phyloP scores from a whole-genome alignment of 148 eudicot species.

The Silene latifolia region DNA sequence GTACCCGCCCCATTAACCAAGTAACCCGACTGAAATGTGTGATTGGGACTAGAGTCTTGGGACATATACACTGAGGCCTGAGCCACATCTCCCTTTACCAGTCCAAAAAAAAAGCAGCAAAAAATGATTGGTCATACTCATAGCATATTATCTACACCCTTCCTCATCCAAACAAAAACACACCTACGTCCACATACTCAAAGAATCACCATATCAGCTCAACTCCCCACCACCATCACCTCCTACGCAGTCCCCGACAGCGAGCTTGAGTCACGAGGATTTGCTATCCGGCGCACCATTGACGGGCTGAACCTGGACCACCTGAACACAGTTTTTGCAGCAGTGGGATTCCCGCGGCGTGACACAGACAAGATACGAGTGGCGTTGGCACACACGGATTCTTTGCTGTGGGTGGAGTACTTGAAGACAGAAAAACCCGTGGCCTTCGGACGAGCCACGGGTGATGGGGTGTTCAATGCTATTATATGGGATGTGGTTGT shows the following conservation, averaged over 20 bases:
- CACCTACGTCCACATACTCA: constrained; percentile 11
- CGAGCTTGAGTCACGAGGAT: constrained; percentile 53
- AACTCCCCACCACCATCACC: constrained; percentile 19
- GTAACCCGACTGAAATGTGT: too few species aligned
- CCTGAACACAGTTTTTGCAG: constrained; percentile 70
- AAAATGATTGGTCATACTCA: constrained; percentile 21
- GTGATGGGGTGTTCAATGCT: constrained; percentile 94
- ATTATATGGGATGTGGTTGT: constrained; percentile 98
- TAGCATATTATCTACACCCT: constrained; percentile 26
- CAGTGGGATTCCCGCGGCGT: constrained; percentile 90
- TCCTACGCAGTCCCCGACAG: constrained; percentile 50
- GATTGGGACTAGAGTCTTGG: too few species aligned
- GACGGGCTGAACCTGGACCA: constrained; percentile 65
- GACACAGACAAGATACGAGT: constrained; percentile 66
- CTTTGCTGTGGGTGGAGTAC: constrained; percentile 67
- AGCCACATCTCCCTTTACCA: constrained; percentile 1
- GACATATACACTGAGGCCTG: background rate
- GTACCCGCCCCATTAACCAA: too few species aligned
- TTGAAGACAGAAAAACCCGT: constrained; percentile 63
- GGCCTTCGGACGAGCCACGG: constrained; percentile 92
- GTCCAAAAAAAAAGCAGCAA: background rate
- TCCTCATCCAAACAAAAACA: constrained; percentile 18
- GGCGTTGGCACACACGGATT: constrained; percentile 66
- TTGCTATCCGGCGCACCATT: constrained; percentile 49
- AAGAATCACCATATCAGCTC: constrained; percentile 27